phyloP scores from a whole-genome alignment of 2,329 filamentous ascomycete genomes.

The Diplodia corticola region DNA sequence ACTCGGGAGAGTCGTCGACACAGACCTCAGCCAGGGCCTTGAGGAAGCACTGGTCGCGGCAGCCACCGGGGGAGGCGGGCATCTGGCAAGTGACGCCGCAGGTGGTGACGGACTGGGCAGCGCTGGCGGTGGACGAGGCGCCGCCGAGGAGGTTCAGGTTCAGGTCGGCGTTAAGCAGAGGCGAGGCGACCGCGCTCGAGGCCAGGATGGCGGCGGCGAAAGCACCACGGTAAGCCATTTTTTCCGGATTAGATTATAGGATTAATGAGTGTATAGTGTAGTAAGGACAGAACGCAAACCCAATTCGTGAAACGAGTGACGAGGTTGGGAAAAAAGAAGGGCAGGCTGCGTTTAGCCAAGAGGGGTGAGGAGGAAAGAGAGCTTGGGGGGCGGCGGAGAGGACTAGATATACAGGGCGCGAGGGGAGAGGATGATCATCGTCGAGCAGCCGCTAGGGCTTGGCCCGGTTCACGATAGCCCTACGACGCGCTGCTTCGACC shows the following conservation, averaged over 20 bases:
- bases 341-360: slow-evolving; percentile 3
- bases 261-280: slow-evolving; percentile 11
- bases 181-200: background rate
- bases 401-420: slow-evolving; percentile 9
- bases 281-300: slow-evolving; percentile 7
- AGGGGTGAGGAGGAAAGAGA: slow-evolving; percentile 20
- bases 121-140: slow-evolving; percentile 2
- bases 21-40: slow-evolving; percentile 21
- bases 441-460: background rate
- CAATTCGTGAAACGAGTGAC: slow-evolving; percentile 23
- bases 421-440: background rate
- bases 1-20: slow-evolving; percentile 17
- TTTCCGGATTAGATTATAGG: slow-evolving; percentile 3
- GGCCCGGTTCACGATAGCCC: background rate
- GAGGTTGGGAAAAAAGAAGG: slow-evolving; percentile 18
- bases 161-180: slow-evolving; percentile 15
- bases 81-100: slow-evolving; percentile 16
- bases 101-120: background rate
- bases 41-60: slow-evolving; percentile 23
- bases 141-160: background rate
- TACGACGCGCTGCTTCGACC: background rate
- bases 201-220: slow-evolving; percentile 20
- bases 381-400: background rate
- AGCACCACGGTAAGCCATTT: slow-evolving; percentile 19
- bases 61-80: slow-evolving; percentile 15